Base-by-base conservation (phyloP, 192 early-diverging fungal species). In the Coemansia sp. region DNA sequence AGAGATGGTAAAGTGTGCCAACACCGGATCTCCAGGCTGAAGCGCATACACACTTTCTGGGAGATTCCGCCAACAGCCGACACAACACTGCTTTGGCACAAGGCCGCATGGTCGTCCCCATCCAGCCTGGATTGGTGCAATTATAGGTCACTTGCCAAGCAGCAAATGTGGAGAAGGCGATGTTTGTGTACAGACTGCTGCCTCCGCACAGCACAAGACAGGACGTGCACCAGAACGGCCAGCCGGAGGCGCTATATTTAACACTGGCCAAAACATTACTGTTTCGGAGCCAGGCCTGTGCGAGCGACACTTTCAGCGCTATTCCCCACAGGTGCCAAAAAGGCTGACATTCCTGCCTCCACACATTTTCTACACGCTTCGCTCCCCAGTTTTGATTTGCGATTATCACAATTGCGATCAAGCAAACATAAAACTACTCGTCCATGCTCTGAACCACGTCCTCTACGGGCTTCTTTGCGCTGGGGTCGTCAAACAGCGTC, bases 401-500 rank as follows among this genome's bases (percentile, higher is more conserved):
- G 32, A 35, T 35, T 35, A 35, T 8, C 32, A 35, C 32, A 35
- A 35, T 35, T 35, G 32, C 43, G 15, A 47, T 17, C 12, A 47
- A 12, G 43, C 43, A n/a, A 47, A 47, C 15, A 47, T 10, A 12
- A 49, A 49, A 8, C 48, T 49, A 49, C 7, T 49, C 48, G 7
- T 8, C 48, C 2, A 8, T 49, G 48, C 7, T 49, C 19, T n/a
- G n/a, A 2, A 21, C 15, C 22, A 19, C 48, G 7, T n/a, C 48
- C 48, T 49, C 48, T 17, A 19, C 12, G 17, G 48, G n/a, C 24
- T 25, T 55, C 53, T 25, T 15, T 55, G 53, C 53, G 38, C 14
- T 25, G 29, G 63, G 53, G 47, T 81, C 78, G 56, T 82, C 74
- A 43, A 77, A 73, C 39, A 82, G 64, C 15, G 79, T 77, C 62